Base-by-base conservation (phyloP, 2,329 filamentous ascomycete genomes). In the Stachybotrys chlorohalonatus region DNA sequence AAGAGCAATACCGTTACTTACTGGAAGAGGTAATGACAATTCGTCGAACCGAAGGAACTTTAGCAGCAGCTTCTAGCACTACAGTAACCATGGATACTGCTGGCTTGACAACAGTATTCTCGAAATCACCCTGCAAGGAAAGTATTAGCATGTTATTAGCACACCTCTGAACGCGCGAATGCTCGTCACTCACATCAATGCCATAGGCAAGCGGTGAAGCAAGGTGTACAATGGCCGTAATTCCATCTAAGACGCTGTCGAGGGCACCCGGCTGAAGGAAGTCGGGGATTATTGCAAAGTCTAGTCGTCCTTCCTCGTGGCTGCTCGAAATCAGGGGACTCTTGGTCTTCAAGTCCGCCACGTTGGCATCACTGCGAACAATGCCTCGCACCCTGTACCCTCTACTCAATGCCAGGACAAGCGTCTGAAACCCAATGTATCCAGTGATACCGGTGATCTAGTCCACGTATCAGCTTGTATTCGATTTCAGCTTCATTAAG, bases 21-120 rank as follows among this genome's bases (percentile, higher is more conserved):
- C 56, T 56, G 5, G 58, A 59, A 15, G 56, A 58, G 5, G 56
- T 58, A n/a, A 59, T 50, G 1, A 62, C 58, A 24, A 60, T 52
- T 52, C 60, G 52, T n/a, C 53, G 53, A 11, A 59, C 42, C 6
- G 46, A 55, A 2, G 42, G 47, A 11, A 47, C 31, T 15, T 51
- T 52, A 30, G 50, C 30, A 4, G 58, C 58, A 30, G 58, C 56
- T 24, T 56, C 52, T 1, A 59, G 47, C 7, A 59, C 47, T 0
- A 32, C 49, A 4, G 52, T 56, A 4, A 54, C 49, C 56, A 58
- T 58, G 1, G 53, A 52, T 5, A 58, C 52, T 7, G 56, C 55
- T 11, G 54, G 56, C 11, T 54, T 31, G 30, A 58, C 45, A n/a
- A 59, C 56, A 3, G 24, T 51, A 11, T 39, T 32, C 1, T 52